Base-by-base conservation (phyloP, 306 rosid genomes). In the Hippophae gyantsensis region DNA sequence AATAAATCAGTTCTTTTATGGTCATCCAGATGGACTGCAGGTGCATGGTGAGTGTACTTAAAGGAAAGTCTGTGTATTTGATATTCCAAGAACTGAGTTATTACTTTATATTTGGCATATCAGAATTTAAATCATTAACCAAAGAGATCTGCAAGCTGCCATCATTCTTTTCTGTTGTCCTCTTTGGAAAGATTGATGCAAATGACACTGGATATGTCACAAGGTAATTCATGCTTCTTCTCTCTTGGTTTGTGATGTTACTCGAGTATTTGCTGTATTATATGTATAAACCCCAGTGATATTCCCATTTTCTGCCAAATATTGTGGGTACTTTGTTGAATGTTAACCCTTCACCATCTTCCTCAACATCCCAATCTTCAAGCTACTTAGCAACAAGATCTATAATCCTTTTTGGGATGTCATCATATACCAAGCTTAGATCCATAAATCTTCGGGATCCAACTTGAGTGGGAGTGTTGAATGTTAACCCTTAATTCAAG, bases 121-220 rank as follows among this genome's bases (percentile, higher is more conserved):
- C 89, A 93, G 97, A 93, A 56, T 93, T 93, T 71, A 88, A 86
- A 76, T 63, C 76, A 42, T 69, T 93, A 65, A 83, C 89, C 18
- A 93, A 89, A 86, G 97, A 93, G 67, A 71, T 93, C 53, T 93
- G 99, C 89, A 93, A 82, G 94, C 89, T 93, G 71, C 99, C 99
- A 59, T 93, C 95, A 50, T 93, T 89, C 73, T 78, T 86, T 76
- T 89, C 95, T 13, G 57, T 85, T 0, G 72, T 84, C 43, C 83
- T 93, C 65, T 93, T 86, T 78, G 74, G 69, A 79, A 93, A 86
- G 95, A 89, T 93, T 49, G 99, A 93, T 61, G 57, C 43, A 65
- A 72, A 72, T 54, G 80, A 81, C 79, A 72, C 95, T 56, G 97
- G 94, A 58, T 61, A 75, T 58, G 94, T 93, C 62, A 82, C 97